Evolutionary conservation across 345 rosid species (phyloP).

Genomic region (Salix brachista): DNA sequence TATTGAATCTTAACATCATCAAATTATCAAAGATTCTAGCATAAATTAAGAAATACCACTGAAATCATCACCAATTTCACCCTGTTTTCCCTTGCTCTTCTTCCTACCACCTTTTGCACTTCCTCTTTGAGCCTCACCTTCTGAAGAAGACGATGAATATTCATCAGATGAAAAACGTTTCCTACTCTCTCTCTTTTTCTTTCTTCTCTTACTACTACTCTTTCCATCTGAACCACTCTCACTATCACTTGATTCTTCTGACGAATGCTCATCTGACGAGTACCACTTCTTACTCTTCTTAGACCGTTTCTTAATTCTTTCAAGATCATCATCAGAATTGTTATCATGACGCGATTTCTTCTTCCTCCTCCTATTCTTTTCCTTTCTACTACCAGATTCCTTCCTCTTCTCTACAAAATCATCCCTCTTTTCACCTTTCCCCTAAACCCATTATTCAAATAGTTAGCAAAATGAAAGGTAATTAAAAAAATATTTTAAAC

Average conservation of each 20-base stretch:
- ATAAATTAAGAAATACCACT: slow-evolving; percentile 18
- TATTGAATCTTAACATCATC: background rate
- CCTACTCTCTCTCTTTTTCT: slow-evolving; percentile 19
- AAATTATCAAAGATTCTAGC: background rate
- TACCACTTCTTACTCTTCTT: slow-evolving; percentile 59
- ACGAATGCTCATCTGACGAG: slow-evolving; percentile 48
- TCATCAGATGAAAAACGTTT: slow-evolving; percentile 25
- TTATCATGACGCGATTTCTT: slow-evolving; percentile 17
- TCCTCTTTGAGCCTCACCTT: slow-evolving; percentile 21
- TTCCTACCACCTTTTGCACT: slow-evolving; percentile 20
- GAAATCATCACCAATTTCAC: slow-evolving; percentile 10
- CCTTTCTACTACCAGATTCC: slow-evolving; percentile 30
- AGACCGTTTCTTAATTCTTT: slow-evolving; percentile 39
- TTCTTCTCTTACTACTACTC: slow-evolving; percentile 30
- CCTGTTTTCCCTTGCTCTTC: slow-evolving; percentile 16
- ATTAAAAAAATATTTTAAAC: no score
- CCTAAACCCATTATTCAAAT: slow-evolving; percentile 24
- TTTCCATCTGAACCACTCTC: slow-evolving; percentile 19
- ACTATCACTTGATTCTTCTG: slow-evolving; percentile 15
- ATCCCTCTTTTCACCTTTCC: slow-evolving; percentile 26
- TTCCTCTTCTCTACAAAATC: slow-evolving; percentile 12
- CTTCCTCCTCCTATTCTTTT: slow-evolving; percentile 36
- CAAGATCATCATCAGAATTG: slow-evolving; percentile 48
- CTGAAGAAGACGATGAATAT: slow-evolving; percentile 28
- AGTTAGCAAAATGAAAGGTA: no score